Base-by-base conservation (phyloP, 108 stramenopile genomes). In the Schizochytrium sp. region DNA sequence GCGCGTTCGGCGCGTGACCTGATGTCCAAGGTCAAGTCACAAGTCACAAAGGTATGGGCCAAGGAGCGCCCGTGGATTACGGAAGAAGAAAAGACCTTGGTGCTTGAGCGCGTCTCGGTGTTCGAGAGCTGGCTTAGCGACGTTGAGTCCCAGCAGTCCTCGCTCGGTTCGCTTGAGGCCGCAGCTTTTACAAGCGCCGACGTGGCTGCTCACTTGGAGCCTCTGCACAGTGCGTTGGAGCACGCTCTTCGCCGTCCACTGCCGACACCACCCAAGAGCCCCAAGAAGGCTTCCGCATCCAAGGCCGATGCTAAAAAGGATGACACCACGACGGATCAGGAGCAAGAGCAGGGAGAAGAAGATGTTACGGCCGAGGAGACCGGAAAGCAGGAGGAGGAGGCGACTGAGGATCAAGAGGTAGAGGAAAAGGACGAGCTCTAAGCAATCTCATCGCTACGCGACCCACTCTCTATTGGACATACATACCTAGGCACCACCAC, bases 21-120 rank as follows among this genome's bases (percentile, higher is more conserved):
- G 16, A 2, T 28, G 5, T 21, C 53, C 5, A 19, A 21, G 19
- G 51, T 6, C 10, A 6, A 91, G 89, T 41, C 87, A 55, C 89
- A 60, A 18, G 91, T 83, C 16, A 41, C 76, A 5, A 57, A 57
- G 87, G 92, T 58, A 19, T 99, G 98, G 98, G 93, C 96, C 87
- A 93, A 91, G 8, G 92, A 93, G 59, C 94, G 93, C 94, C 93
- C 96, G 12, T 96, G 97, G 57, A 93, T 99, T 28, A 97, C 97
- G 5, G 97, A 97, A 69, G 97, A 96, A 53, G 98, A 98, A 92
- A 94, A 95, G 29, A 89, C 90, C 28, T 96, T 97, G 29, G 96
- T 97, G 5, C 51, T 94, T 59, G 93, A 90, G 44, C 95, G 95
- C 91, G 94, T 97, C 12, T 94, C 90, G 44, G 92, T 91, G 58